Evolutionary conservation across 352 stramenopile species (phyloP).

Genomic region (Peronospora destructor): DNA sequence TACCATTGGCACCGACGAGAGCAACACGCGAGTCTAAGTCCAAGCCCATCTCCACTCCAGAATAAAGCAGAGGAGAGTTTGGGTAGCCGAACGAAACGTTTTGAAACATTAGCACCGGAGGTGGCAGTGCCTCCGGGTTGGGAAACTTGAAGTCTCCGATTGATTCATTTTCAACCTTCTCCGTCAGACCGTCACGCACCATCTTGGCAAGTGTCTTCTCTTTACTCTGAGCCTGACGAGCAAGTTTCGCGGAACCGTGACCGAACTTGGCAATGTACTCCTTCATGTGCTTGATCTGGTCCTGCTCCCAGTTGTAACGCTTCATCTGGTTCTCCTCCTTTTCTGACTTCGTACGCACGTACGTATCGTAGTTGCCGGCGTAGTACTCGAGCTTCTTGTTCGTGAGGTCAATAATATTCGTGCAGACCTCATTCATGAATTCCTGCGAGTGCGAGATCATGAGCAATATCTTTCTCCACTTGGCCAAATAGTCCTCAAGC

Average conservation of each 20-base stretch:
- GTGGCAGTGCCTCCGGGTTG: constrained; percentile 91
- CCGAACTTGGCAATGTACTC: constrained; percentile 99
- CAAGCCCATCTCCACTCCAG: constrained; percentile 92
- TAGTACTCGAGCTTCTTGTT: constrained; percentile 96
- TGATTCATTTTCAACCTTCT: constrained; percentile 88
- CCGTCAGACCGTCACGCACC: constrained; percentile 91
- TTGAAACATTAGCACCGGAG: constrained; percentile 95
- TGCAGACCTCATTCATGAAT: constrained; percentile 98
- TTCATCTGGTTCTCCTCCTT: constrained; percentile 99
- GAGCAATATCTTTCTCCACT: constrained; percentile 96
- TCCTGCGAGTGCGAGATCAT: constrained; percentile 98
- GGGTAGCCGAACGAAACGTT: constrained; percentile 96
- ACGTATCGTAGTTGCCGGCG: constrained; percentile 97
- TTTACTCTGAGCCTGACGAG: constrained; percentile 95
- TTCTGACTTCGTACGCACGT: constrained; percentile 93
- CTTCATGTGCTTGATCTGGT: constrained; percentile 98
- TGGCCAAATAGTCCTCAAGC: constrained; percentile 96
- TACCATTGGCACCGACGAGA: constrained; percentile 95
- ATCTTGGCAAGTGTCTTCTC: constrained; percentile 99
- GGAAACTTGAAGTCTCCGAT: constrained; percentile 94
- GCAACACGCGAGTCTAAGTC: constrained; percentile 96
- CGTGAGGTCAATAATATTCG: constrained; percentile 96
- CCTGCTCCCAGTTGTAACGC: constrained; percentile 95
- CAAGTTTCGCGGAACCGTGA: constrained; percentile 95
- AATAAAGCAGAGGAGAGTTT: constrained; percentile 87